Conservation (phyloP, 2,329 filamentous ascomycete species). For the Cytospora mali region DNA sequence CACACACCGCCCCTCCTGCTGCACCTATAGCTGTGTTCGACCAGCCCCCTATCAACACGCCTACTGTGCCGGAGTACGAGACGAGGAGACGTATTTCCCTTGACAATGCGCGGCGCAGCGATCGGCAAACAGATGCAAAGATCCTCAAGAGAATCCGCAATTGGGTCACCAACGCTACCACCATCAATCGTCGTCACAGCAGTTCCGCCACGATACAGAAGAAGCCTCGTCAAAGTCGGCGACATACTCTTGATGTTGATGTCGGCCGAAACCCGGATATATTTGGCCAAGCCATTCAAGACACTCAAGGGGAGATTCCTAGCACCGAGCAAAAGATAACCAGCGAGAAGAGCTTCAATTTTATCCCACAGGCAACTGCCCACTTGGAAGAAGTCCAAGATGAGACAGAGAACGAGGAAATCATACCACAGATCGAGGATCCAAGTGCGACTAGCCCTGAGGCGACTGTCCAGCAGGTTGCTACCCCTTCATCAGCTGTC, state of each 20-base stretch:
- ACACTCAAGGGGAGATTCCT: neutral
- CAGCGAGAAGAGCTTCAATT: neutral
- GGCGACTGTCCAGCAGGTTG: neutral
- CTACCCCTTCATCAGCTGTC: neutral
- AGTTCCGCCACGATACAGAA: constrained; percentile 17
- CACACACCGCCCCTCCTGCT: neutral
- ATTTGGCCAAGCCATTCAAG: constrained; percentile 32
- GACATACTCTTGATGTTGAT: constrained; percentile 37
- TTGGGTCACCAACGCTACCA: constrained; percentile 20
- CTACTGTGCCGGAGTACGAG: constrained; percentile 35
- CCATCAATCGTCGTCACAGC: constrained; percentile 36
- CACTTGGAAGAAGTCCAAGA: no score
- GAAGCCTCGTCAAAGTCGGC: constrained; percentile 27
- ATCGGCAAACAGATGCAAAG: constrained; percentile 31
- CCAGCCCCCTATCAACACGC: constrained; percentile 31
- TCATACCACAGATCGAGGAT: neutral
- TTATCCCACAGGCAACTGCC: neutral
- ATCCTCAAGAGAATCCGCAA: constrained; percentile 7
- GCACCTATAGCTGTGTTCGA: constrained; percentile 33
- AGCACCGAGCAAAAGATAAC: neutral
- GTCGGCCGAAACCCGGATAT: constrained; percentile 40
- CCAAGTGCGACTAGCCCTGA: neutral
- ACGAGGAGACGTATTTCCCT: constrained; percentile 36
- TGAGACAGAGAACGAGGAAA: neutral
- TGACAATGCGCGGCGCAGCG: constrained; percentile 34